Conservation (phyloP, 1,284 basidiomycete genomes). For the Laetiporus sulphureus region DNA sequence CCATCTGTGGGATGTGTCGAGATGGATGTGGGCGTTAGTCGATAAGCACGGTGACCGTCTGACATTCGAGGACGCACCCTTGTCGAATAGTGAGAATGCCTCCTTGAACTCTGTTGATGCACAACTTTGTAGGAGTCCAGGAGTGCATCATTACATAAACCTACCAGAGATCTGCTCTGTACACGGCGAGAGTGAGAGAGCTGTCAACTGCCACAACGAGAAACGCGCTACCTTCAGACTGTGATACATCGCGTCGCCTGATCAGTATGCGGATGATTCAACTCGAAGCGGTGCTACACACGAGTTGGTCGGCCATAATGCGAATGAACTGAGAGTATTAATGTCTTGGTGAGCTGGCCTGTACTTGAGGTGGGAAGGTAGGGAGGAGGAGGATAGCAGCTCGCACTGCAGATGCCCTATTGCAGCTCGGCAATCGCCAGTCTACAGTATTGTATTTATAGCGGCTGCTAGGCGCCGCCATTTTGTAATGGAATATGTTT, state of each 20-base stretch:
- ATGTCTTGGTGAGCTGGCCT: constrained; percentile 9
- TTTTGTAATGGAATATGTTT: neutral
- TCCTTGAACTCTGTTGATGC: constrained; percentile 73
- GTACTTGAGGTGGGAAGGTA: constrained; percentile 1
- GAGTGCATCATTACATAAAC: constrained; percentile 13
- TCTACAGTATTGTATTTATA: too few species aligned
- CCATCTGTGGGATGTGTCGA: constrained; percentile 56
- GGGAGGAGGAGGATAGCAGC: neutral
- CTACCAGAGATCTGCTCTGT: constrained; percentile 66
- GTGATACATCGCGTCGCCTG: constrained; percentile 2
- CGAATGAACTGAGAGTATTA: constrained; percentile 60
- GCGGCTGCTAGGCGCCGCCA: neutral
- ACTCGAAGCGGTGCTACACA: neutral
- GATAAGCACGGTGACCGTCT: neutral
- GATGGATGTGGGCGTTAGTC: constrained; percentile 9
- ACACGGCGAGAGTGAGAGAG: constrained; percentile 13
- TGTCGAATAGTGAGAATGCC: constrained; percentile 92
- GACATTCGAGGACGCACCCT: constrained; percentile 47
- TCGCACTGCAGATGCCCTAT: neutral
- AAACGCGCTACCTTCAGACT: constrained; percentile 60
- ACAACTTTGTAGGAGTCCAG: constrained; percentile 7
- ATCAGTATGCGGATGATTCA: too few species aligned
- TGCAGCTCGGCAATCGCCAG: constrained; percentile 22
- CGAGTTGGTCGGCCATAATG: constrained; percentile 33
- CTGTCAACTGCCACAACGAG: constrained; percentile 1